These are phyloP conservation scores for Daldinia concentrica DNA, from an alignment of 495 filamentous ascomycete species.

Conservation along the genomic window DNA sequence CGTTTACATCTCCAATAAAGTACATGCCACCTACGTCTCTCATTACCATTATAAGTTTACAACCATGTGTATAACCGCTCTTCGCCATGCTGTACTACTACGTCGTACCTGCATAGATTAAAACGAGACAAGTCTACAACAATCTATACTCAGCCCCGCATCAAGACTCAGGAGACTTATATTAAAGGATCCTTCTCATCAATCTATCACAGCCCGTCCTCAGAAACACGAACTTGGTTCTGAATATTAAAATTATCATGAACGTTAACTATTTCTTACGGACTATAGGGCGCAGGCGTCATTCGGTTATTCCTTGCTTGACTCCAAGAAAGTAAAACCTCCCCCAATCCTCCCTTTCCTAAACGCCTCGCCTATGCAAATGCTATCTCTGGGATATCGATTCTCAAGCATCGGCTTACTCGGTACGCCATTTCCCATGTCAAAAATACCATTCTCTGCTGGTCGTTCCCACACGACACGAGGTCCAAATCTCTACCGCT, in stretches of 20 bases:
- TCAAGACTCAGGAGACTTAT: not conserved
- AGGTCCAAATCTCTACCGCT: constrained; percentile 15
- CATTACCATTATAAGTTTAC: not conserved
- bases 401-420: constrained; percentile 22
- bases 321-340: constrained; percentile 12
- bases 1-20: not conserved
- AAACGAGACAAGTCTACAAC: constrained; percentile 12
- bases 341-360: not conserved
- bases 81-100: constrained; percentile 6
- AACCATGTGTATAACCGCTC: not conserved
- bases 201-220: not conserved
- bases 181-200: not conserved
- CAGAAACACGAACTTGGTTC: not conserved
- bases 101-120: constrained; percentile 17
- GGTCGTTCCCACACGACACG: not conserved
- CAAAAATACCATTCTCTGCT: constrained; percentile 32
- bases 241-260: constrained; percentile 2
- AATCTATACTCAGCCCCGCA: not conserved
- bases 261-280: not conserved
- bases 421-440: constrained; percentile 28
- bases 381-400: constrained; percentile 32
- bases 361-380: constrained; percentile 46
- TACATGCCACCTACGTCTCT: not conserved
- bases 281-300: not conserved
- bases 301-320: not conserved